Conservation (phyloP, 129 eudicot genomes). For the Logfia minima region DNA sequence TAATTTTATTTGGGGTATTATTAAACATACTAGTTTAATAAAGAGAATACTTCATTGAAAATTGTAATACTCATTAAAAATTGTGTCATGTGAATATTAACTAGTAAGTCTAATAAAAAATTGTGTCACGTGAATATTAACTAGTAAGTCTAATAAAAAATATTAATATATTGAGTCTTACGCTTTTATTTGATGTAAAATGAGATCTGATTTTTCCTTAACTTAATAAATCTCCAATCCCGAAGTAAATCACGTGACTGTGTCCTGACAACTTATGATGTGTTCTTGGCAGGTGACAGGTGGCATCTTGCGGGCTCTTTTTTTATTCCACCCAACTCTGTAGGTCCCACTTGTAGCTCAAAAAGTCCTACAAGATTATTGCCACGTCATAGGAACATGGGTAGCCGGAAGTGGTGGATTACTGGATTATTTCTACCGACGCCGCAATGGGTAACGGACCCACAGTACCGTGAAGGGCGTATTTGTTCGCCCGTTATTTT, state of each 20-base stretch:
- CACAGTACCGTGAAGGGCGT: neutral
- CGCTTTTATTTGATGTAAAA: no score
- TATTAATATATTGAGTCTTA: no score
- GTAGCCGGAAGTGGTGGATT: neutral
- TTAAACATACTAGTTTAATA: no score
- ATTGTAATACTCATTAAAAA: no score
- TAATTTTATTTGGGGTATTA: no score
- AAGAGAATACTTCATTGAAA: no score
- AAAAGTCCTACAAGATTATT: neutral
- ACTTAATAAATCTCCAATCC: neutral
- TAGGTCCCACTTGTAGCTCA: neutral
- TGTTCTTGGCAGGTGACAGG: slow-evolving; percentile 7
- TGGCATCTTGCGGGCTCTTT: neutral
- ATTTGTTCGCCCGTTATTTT: neutral
- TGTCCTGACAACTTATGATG: neutral
- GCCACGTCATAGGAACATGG: slow-evolving; percentile 13
- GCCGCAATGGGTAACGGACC: neutral
- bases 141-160: no score
- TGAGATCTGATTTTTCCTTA: no score
- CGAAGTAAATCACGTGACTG: slow-evolving; percentile 7
- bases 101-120: no score
- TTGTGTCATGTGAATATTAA: no score
- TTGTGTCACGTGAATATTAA: no score
- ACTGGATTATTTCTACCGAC: neutral
- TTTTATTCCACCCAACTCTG: neutral